Conservation (phyloP, 108 stramenopile genomes). For the Schizochytrium sp. region DNA sequence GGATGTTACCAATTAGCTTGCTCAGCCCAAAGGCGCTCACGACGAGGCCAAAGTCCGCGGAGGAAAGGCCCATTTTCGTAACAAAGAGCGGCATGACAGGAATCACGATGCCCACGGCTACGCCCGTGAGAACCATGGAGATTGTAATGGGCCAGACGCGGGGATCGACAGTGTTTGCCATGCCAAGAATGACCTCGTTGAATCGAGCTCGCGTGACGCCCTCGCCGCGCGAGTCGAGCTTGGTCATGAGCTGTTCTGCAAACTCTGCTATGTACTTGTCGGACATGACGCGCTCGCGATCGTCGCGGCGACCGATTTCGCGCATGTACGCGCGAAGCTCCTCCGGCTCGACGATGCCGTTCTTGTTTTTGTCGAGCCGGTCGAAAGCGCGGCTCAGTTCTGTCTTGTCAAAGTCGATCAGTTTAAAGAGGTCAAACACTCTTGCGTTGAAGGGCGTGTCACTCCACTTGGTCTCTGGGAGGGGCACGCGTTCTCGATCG, state of each 20-base stretch:
- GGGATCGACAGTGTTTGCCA: neutral
- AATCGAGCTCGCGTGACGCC: neutral
- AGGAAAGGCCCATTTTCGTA: conserved; percentile 54
- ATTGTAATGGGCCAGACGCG: conserved; percentile 59
- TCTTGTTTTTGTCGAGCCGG: neutral
- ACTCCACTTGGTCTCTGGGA: neutral
- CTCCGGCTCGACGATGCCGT: conserved; percentile 4
- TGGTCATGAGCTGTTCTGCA: neutral
- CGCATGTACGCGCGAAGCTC: neutral
- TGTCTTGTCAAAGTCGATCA: neutral
- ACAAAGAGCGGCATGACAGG: conserved; percentile 70
- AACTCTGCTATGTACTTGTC: neutral
- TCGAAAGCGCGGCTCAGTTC: neutral
- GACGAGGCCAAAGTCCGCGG: conserved; percentile 66
- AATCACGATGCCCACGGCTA: conserved; percentile 62
- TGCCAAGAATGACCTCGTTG: neutral
- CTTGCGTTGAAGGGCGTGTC: neutral
- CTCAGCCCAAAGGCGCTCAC: conserved; percentile 68
- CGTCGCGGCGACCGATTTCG: neutral
- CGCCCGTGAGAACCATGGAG: conserved; percentile 72
- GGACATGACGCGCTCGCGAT: neutral
- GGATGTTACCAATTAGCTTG: conserved; percentile 76
- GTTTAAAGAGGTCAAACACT: neutral
- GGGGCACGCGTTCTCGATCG: neutral
- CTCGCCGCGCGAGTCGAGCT: neutral